These are phyloP conservation scores for Phyllosticta paracitricarpa DNA, from an alignment of 2,329 filamentous ascomycete species.

Conservation along the genomic window DNA sequence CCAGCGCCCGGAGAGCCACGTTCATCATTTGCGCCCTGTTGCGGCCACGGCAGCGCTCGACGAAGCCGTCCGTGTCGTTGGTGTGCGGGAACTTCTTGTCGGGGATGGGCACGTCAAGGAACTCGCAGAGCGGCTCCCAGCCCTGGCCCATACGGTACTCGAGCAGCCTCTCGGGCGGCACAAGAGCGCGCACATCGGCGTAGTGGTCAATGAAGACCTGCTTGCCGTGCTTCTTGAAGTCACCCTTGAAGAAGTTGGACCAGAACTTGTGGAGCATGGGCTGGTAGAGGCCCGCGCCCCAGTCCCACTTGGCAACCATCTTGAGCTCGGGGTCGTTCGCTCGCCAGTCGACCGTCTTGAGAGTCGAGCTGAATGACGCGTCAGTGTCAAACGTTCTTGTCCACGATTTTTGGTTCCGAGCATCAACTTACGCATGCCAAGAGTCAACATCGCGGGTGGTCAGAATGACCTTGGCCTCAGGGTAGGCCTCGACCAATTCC, in stretches of 20 bases:
- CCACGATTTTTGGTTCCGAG: constrained; percentile 16
- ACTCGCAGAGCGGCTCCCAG: constrained; percentile 22
- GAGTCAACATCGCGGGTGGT: constrained; percentile 20
- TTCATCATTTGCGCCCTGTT: constrained; percentile 49
- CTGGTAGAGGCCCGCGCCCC: constrained; percentile 39
- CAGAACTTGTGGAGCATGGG: constrained; percentile 63
- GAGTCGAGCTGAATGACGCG: constrained; percentile 13
- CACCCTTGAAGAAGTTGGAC: constrained; percentile 56
- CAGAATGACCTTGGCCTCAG: constrained; percentile 24
- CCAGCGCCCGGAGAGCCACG: constrained; percentile 40
- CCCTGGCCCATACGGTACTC: constrained; percentile 18
- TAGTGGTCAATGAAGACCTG: constrained; percentile 20
- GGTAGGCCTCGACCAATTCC: constrained; percentile 23
- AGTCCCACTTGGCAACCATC: constrained; percentile 19
- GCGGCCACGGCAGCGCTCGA: constrained; percentile 42
- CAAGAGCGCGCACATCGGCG: constrained; percentile 16
- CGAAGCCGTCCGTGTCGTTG: constrained; percentile 36
- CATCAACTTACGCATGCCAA: constrained; percentile 22
- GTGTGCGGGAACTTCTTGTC: constrained; percentile 14
- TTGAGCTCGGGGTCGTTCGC: constrained; percentile 17
- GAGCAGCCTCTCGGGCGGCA: constrained; percentile 17
- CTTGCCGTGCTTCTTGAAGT: constrained; percentile 45
- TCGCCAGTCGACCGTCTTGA: constrained; percentile 17
- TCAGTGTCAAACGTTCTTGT: constrained; percentile 12
- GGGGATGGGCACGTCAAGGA: constrained; percentile 18